Conservation (phyloP, 257 asterid genomes). For the Nicotiana undulata region DNA sequence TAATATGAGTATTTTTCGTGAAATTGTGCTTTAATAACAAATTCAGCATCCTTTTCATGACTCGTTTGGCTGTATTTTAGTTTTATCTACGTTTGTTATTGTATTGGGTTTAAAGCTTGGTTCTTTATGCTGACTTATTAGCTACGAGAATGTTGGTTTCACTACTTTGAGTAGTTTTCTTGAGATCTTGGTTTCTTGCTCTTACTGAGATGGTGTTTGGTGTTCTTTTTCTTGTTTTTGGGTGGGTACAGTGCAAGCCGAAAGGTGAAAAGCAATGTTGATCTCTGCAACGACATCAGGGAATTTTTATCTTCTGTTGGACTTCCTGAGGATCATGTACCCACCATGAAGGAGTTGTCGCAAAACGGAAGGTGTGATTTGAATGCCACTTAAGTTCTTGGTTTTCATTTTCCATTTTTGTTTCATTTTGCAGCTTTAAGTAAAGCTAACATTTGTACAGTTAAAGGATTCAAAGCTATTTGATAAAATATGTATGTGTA, state of each 20-base stretch:
- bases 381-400: neutral
- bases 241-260: constrained; percentile 34
- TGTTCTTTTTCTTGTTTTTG: neutral
- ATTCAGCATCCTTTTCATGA: too few relatives aligned
- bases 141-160: neutral
- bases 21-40: too few relatives aligned
- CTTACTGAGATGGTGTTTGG: neutral
- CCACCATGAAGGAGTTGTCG: constrained; percentile 72
- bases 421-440: neutral
- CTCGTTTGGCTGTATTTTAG: neutral
- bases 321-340: constrained; percentile 66
- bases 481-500: neutral
- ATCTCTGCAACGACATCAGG: constrained; percentile 55
- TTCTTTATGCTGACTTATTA: neutral
- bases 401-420: neutral
- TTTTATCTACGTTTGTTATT: neutral
- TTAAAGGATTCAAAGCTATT: neutral
- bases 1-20: neutral
- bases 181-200: neutral
- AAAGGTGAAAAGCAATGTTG: constrained; percentile 58
- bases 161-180: neutral
- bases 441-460: neutral
- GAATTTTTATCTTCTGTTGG: constrained; percentile 62
- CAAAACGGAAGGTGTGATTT: constrained; percentile 59
- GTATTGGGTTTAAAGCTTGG: neutral